Base-by-base conservation (phyloP, 78 protist species). In the Dictyostelium firmibasis region DNA sequence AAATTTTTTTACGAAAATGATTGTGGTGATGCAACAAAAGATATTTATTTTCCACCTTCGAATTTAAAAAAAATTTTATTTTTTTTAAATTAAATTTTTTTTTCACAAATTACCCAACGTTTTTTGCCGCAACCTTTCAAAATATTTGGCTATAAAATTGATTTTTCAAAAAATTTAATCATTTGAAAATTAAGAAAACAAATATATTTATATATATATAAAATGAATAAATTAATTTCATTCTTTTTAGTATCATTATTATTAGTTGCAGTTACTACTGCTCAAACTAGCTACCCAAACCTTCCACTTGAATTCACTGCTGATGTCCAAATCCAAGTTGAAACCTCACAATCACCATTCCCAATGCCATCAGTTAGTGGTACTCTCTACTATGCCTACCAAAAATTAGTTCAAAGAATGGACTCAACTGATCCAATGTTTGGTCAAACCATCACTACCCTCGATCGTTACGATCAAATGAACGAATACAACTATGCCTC, bases 401-500 rank as follows among this genome's bases (percentile, higher is more conserved):
- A 23, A 13, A 27, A 41, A 3, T 64, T 10, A 64, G 33, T 44
- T 23, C 91, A 84, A 84, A 44, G 81, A 67, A 67, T 53, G 36
- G 76, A 43, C 4, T 82, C 62, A 31, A 53, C n/a, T 27, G 69
- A 82, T 33, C 62, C 44, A 82, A 29, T 23, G 36, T 44, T 72
- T 18, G 91, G 91, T 25, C 72, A 36, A 70, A 36, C 82, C 13
- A 9, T 20, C 1, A 84, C 91, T 7, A 84, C 79, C 0, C 29
- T 84, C 25, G 91, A 84, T 23, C 57, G 91, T 43, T 69, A 84
- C 35, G 91, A 84, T 44, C 33, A 33, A 29, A 53, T 43, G n/a
- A 43, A 64, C 31, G 31, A 43, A 25, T 84, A 41, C 50, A 70
- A 23, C 72, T 53, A 20, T 44, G 50, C 27, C 33, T 13, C 31